phyloP scores from a whole-genome alignment of 139 green algal genomes.

The Picochlorum sp. region DNA sequence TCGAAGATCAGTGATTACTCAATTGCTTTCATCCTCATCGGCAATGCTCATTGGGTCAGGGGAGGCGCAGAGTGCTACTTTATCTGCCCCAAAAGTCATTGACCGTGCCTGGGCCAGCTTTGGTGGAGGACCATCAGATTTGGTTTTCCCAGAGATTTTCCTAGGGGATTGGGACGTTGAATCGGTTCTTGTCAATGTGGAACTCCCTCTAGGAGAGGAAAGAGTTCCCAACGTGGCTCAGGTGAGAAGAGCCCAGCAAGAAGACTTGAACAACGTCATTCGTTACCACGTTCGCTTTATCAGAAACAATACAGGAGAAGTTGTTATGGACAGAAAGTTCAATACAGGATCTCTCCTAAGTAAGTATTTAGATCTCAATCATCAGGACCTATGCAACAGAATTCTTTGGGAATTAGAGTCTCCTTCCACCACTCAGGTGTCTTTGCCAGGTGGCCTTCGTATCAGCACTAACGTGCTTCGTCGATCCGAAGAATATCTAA shows the following conservation, averaged over 20 bases:
- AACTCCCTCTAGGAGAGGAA: slow-evolving; percentile 56
- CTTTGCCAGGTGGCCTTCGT: slow-evolving; percentile 21
- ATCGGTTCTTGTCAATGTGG: slow-evolving; percentile 40
- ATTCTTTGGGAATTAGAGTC: slow-evolving; percentile 59
- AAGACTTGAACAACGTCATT: slow-evolving; percentile 34
- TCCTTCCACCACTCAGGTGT: slow-evolving; percentile 54
- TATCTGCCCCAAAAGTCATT: slow-evolving; percentile 18
- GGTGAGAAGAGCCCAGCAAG: slow-evolving; percentile 32
- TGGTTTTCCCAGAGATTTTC: slow-evolving; percentile 45
- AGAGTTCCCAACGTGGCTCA: slow-evolving; percentile 43
- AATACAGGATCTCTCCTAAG: slow-evolving; percentile 60
- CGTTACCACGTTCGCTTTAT: slow-evolving; percentile 32
- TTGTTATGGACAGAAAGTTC: slow-evolving; percentile 63
- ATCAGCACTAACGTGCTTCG: slow-evolving; percentile 45
- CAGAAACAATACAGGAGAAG: slow-evolving; percentile 35
- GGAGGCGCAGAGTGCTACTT: too few relatives aligned
- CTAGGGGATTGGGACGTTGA: slow-evolving; percentile 41
- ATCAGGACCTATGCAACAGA: slow-evolving; percentile 7
- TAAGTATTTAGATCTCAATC: slow-evolving; percentile 29
- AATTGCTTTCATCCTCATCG: too few relatives aligned
- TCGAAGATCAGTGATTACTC: too few relatives aligned
- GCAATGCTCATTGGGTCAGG: too few relatives aligned
- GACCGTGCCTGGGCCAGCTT: slow-evolving; percentile 39
- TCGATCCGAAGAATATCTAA: slow-evolving; percentile 18
- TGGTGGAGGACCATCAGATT: slow-evolving; percentile 46